Evolutionary conservation across 2,329 filamentous ascomycete genomes (phyloP), one percentile per base, ranked within the genome.

Genomic region (Sclerotinia borealis): DNA sequence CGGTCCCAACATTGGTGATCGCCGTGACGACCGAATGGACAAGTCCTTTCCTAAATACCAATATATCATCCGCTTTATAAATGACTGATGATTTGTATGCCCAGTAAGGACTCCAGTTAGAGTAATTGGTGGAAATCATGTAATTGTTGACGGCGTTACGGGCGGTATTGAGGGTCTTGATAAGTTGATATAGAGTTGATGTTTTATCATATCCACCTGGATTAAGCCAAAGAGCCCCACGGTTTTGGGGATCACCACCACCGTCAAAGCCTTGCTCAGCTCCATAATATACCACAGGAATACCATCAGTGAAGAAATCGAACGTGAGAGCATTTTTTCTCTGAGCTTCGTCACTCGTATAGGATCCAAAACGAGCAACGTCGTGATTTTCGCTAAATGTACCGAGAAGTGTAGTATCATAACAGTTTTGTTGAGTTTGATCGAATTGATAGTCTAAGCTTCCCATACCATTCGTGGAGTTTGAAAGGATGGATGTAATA

Each of bases 231-330:
- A 76, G 70, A 6, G 78, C 78, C 66, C 79, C 78, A 15, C 78
- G 77, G 64, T 79, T 79, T 27, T 69, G 15, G 1, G 78, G 78
- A 37, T 76, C 76, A 15, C 45, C 64, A 3, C 56, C 64, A 27
- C 77, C 77, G 11, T 72, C 68, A 69, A 77, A 79, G 68, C 79
- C 76, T 64, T 83, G 81, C 68, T 83, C 81, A 67, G 82, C 79
- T 10, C 81, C 81, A 64, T 80, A 75, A 68, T 83, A 83, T 39
- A 82, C 63, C 65, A 83, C 79, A 0, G 81, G 81, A 41, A 83
- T 79, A 22, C 81, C 81, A 65, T 82, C 77, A 7, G 73, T 71
- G 39, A 83, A 75, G 54, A 83, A 76, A 10, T 75, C 79, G 68
- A 77, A 82, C 6, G 78, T 75, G 41, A 81, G 70, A 31, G 79